These are phyloP conservation scores for Euphorbia tirucalli DNA, from an alignment of 345 rosid genomes.

Conservation along the genomic window DNA sequence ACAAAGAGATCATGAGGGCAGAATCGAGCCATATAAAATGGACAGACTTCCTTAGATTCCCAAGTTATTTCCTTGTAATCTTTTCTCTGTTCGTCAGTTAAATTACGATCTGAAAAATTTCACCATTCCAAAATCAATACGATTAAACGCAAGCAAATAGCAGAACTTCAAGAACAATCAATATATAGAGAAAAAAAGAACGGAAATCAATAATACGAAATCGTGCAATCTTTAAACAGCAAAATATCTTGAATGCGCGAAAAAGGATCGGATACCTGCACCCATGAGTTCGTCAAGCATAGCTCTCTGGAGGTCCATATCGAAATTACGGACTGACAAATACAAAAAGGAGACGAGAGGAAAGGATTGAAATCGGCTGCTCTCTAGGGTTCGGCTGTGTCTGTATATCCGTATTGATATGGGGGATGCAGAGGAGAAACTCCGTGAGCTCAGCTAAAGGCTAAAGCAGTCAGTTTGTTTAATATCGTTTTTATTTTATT, in stretches of 20 bases:
- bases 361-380: too few relatives aligned
- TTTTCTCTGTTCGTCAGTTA: conserved; percentile 85
- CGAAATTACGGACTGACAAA: neutral
- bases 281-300: conserved; percentile 98
- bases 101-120: conserved; percentile 60
- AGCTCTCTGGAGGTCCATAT: conserved; percentile 96
- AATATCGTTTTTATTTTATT: too few relatives aligned
- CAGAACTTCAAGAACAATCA: neutral
- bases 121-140: conserved; percentile 2
- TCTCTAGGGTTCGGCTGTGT: neutral
- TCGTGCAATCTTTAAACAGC: neutral
- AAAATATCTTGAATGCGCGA: neutral
- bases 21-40: conserved; percentile 90
- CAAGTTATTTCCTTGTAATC: conserved; percentile 79
- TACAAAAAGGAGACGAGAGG: too few relatives aligned
- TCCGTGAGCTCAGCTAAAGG: neutral
- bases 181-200: neutral
- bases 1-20: conserved; percentile 98
- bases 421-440: neutral
- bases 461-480: neutral
- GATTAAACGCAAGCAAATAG: neutral
- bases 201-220: neutral
- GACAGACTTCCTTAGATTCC: conserved; percentile 96
- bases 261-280: conserved; percentile 43
- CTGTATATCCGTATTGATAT: neutral